These are phyloP conservation scores for Fragaria nilgerrensis DNA, from an alignment of 306 rosid species.

Conservation along the genomic window DNA sequence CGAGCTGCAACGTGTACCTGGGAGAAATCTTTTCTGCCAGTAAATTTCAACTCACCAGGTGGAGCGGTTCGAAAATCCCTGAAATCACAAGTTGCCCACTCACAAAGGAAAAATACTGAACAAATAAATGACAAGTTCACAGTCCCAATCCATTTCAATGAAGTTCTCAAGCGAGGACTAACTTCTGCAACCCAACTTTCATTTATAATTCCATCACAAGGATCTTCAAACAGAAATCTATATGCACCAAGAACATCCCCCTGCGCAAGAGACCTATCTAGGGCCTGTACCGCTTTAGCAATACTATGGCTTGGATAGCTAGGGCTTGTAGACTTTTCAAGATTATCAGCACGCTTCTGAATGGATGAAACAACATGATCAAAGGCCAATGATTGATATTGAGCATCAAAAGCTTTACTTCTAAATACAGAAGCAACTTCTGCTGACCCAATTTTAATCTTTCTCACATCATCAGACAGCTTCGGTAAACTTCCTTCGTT, in stretches of 20 bases:
- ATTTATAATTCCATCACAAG: slow-evolving; percentile 55
- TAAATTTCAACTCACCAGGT: slow-evolving; percentile 57
- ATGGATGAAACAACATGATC: slow-evolving; percentile 64
- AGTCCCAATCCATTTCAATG: slow-evolving; percentile 77
- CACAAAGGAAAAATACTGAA: slow-evolving; percentile 87
- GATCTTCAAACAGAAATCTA: slow-evolving; percentile 77
- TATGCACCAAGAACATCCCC: slow-evolving; percentile 71
- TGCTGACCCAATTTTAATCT: slow-evolving; percentile 49
- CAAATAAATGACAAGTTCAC: slow-evolving; percentile 53
- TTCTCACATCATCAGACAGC: slow-evolving; percentile 55
- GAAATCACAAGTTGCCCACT: slow-evolving; percentile 98
- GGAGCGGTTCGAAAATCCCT: slow-evolving; percentile 66
- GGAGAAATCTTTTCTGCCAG: slow-evolving; percentile 85
- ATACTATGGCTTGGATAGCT: slow-evolving; percentile 66
- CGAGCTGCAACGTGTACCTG: slow-evolving; percentile 70
- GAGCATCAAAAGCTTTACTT: slow-evolving; percentile 70
- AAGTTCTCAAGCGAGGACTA: slow-evolving; percentile 76
- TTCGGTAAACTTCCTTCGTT: slow-evolving; percentile 70
- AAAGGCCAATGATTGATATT: slow-evolving; percentile 68
- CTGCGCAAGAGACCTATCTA: slow-evolving; percentile 70
- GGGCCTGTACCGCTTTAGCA: slow-evolving; percentile 72
- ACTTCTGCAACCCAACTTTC: slow-evolving; percentile 78
- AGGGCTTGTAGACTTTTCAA: slow-evolving; percentile 72
- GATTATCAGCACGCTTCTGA: slow-evolving; percentile 63
- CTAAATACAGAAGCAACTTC: slow-evolving; percentile 46